These are phyloP conservation scores for Raphanus sativus DNA, from an alignment of 345 rosid species.

Conservation along the genomic window DNA sequence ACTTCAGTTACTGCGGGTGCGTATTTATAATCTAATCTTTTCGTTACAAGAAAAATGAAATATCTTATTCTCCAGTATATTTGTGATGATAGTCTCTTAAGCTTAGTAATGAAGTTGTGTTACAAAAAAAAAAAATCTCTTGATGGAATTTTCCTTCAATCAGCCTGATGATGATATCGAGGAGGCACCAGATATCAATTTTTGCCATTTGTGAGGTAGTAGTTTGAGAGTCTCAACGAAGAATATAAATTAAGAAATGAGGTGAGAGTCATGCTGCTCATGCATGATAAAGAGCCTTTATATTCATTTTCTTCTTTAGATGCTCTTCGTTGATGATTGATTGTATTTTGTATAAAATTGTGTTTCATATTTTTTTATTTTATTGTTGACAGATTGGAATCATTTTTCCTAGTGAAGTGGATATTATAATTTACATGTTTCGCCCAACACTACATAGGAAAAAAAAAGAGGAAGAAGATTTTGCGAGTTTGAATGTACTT, in stretches of 20 bases:
- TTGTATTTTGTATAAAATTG: not conserved
- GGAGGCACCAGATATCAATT: conserved; percentile 58
- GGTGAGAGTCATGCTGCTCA: not conserved
- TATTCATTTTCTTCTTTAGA: not conserved
- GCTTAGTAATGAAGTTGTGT: no score
- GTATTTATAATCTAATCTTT: not conserved
- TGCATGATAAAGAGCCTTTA: no score
- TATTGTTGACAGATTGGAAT: no score
- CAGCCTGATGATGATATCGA: conserved; percentile 81
- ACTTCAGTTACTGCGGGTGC: conserved; percentile 63
- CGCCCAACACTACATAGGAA: no score
- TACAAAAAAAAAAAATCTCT: no score
- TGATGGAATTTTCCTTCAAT: conserved; percentile 6
- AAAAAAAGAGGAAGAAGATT: no score
- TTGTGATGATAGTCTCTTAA: not conserved
- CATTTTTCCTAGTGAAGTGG: no score
- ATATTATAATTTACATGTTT: no score
- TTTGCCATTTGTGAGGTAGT: conserved; percentile 18
- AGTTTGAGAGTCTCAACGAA: not conserved
- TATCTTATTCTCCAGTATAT: not conserved
- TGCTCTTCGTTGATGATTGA: not conserved
- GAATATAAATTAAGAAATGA: not conserved
- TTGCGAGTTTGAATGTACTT: no score
- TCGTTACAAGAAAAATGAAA: not conserved
- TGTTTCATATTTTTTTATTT: not conserved